Base-by-base conservation (phyloP, 805 yeast species). In the Kuraishia molischiana region DNA sequence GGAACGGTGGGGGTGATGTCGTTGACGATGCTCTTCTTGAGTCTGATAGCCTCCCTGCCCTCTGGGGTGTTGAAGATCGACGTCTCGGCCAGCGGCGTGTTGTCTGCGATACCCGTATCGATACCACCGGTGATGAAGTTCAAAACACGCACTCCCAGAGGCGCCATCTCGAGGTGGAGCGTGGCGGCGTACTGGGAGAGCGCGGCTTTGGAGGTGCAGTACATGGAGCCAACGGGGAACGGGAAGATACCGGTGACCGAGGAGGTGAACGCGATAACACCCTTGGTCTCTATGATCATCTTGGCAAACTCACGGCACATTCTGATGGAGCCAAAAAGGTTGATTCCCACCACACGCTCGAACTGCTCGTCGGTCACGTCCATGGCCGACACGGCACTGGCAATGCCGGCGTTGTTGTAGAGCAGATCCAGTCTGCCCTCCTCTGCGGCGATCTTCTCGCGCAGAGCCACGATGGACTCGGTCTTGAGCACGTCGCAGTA, bases 101-200 rank as follows among this genome's bases (percentile, higher is more conserved):
- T 72, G 47, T 83, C 90, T 0, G 77, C 83, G 47, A 84, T 80
- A 40, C 77, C 66, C 0, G 92, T 80, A 18, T 61, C 59, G 22
- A 84, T 92, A 28, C 84, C 90, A 22, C 94, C 94, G 6, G 92
- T 83, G 30, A 81, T 58, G 10, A 79, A 66, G 47, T 79, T 79
- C 42, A 80, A 63, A 0, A 84, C 90, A 36, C 74, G 65, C 4
- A 84, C 90, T 13, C 71, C 82, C 48, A 81, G 78, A 3, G 85
- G 82, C 51, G 73, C 72, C 69, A 84, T 53, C 55, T 84, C 95
- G 19, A 77, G 51, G 37, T 79, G 71, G 39, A 84, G 58, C 2
- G 68, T 69, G 30, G 73, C 69, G 0, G 85, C 82, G 50, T 77
- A 84, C 46, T 73, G 79, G 45, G 81, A 85, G 40, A 84, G 74